A percentile compares a stretch with the other conserved stretches of the same genome.
Conservation (phyloP, 495 filamentous ascomycete species). For the Podospora australis region DNA sequence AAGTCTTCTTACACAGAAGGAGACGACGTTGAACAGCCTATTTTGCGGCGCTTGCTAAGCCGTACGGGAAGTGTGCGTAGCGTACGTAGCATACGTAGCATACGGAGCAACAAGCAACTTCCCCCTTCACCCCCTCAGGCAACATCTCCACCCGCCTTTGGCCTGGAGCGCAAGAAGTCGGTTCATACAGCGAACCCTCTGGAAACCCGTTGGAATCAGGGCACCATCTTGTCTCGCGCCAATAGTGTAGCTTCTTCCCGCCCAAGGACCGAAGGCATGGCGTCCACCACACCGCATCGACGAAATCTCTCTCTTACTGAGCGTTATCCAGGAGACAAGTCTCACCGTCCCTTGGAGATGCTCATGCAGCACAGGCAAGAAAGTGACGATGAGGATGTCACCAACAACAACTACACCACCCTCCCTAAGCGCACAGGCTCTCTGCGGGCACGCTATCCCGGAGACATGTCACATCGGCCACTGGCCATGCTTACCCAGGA, state of each 20-base stretch:
- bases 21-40: conserved; percentile 11
- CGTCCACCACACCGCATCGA: conserved; percentile 4
- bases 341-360: conserved; percentile 14
- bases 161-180: conserved; percentile 12
- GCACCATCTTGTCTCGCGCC: conserved; percentile 21
- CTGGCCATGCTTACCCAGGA: conserved; percentile 55
- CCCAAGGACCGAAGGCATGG: conserved; percentile 8
- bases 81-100: background rate
- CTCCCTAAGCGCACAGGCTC: conserved; percentile 40
- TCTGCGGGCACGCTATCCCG: conserved; percentile 51
- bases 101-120: conserved; percentile 6
- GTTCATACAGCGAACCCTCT: conserved; percentile 21
- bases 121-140: conserved; percentile 12
- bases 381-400: conserved; percentile 13
- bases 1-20: conserved; percentile 4
- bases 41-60: conserved; percentile 17
- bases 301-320: conserved; percentile 21
- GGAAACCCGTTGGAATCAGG: conserved; percentile 22
- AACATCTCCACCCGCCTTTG: conserved; percentile 4
- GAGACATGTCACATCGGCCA: conserved; percentile 55
- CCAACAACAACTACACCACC: conserved; percentile 7
- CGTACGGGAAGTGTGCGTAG: conserved; percentile 13
- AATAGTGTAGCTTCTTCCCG: conserved; percentile 22
- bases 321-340: conserved; percentile 15
- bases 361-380: too few relatives aligned